phyloP scores from a whole-genome alignment of 305 asterid genomes.

The Fraxinus platypoda region DNA sequence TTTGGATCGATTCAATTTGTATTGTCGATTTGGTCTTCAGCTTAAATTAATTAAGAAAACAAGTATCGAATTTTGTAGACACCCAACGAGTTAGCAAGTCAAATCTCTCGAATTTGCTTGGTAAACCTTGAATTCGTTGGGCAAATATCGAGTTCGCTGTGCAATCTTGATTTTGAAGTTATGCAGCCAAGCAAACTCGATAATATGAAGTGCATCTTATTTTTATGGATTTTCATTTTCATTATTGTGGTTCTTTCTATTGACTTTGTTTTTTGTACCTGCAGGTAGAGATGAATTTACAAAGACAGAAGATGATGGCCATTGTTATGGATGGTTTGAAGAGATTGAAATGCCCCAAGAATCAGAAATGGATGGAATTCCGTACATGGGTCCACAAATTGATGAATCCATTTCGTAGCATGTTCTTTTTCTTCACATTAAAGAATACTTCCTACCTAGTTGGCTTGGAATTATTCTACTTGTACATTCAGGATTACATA shows the following conservation, averaged over 20 bases:
- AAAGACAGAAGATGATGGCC: slow-evolving; percentile 24
- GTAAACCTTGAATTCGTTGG: neutral
- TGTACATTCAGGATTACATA: no score
- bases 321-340: slow-evolving; percentile 54
- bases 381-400: slow-evolving; percentile 69
- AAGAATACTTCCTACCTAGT: no score
- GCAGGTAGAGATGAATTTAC: slow-evolving; percentile 36
- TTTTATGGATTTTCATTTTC: neutral
- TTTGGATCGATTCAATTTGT: no score
- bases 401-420: neutral
- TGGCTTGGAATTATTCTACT: neutral
- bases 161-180: neutral
- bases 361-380: slow-evolving; percentile 71
- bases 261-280: neutral
- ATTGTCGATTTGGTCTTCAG: no score
- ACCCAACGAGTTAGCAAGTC: neutral
- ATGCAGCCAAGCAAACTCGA: neutral
- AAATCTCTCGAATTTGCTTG: neutral
- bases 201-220: neutral
- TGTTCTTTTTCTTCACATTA: neutral
- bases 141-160: neutral
- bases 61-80: neutral
- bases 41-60: no score
- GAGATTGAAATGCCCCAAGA: slow-evolving; percentile 64
- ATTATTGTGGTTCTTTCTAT: neutral